Percentiles rank a stretch among this genome's conserved stretches.
phyloP scores from a whole-genome alignment of 768 basidiomycete species.

The Suillus decipiens region DNA sequence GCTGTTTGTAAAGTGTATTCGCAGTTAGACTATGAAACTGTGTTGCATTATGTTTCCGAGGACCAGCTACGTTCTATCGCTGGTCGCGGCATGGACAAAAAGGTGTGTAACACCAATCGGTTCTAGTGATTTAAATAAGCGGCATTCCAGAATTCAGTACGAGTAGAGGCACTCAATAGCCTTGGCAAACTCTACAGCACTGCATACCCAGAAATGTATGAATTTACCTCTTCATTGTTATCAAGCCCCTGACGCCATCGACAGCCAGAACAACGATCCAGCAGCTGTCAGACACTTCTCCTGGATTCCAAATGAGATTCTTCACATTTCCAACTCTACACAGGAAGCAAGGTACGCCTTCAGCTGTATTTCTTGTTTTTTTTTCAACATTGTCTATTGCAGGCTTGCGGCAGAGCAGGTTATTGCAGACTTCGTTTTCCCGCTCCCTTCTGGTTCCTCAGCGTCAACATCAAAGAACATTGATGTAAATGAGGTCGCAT shows the following conservation, averaged over 20 bases:
- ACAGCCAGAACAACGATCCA: constrained; percentile 78
- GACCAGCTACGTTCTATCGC: constrained; percentile 63
- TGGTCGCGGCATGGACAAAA: constrained; percentile 81
- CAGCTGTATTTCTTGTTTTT: neutral
- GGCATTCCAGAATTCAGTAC: constrained; percentile 56
- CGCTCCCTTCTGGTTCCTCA: constrained; percentile 59
- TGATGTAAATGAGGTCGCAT: constrained; percentile 76
- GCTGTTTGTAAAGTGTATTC: constrained; percentile 82
- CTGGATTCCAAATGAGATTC: constrained; percentile 86
- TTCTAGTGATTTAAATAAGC: constrained; percentile 4
- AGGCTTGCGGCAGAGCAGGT: constrained; percentile 68
- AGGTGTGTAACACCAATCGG: constrained; percentile 46
- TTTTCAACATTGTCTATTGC: constrained; percentile 13
- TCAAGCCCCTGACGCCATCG: neutral
- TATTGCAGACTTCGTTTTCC: constrained; percentile 76
- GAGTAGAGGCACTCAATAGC: constrained; percentile 73
- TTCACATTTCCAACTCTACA: constrained; percentile 54
- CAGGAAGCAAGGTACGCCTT: constrained; percentile 57
- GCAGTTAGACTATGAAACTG: constrained; percentile 88
- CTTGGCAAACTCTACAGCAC: constrained; percentile 78
- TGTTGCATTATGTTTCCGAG: constrained; percentile 75
- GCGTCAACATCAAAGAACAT: constrained; percentile 45
- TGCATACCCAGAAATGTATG: constrained; percentile 90
- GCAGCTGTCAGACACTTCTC: constrained; percentile 78
- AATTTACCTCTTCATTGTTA: constrained; percentile 5